Conservation (phyloP, 345 rosid species). For the Cardiospermum halicacabum region DNA sequence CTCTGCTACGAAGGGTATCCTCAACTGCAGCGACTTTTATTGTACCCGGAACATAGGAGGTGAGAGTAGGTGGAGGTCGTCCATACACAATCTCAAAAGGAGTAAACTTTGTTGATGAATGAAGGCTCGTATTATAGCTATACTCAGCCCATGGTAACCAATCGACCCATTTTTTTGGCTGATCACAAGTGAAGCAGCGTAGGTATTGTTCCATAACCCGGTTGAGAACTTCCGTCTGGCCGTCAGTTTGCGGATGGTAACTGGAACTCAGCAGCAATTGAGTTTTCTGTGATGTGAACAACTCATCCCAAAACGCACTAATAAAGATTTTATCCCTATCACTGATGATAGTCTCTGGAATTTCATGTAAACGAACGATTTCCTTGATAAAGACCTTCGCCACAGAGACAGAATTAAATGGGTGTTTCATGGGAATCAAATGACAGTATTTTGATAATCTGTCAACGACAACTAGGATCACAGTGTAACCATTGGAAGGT, state of each 20-base stretch:
- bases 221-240: background rate
- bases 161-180: background rate
- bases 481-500: background rate
- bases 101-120: background rate
- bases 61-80: background rate
- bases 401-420: background rate
- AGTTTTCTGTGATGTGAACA: background rate
- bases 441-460: background rate
- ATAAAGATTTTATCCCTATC: background rate
- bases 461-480: background rate
- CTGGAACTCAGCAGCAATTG: background rate
- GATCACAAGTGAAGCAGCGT: background rate
- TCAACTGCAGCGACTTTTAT: no score
- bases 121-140: background rate
- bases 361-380: background rate
- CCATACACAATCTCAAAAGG: background rate
- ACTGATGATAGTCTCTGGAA: background rate
- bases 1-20: no score
- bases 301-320: background rate
- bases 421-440: background rate
- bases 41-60: no score
- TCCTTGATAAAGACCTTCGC: background rate
- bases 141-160: background rate
- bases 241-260: background rate
- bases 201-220: background rate